Percentiles rank a stretch among this genome's conserved stretches.
Evolutionary conservation across 1,139 yeast genomes (phyloP).

Genomic region (Kluyveromyces marxianus): DNA sequence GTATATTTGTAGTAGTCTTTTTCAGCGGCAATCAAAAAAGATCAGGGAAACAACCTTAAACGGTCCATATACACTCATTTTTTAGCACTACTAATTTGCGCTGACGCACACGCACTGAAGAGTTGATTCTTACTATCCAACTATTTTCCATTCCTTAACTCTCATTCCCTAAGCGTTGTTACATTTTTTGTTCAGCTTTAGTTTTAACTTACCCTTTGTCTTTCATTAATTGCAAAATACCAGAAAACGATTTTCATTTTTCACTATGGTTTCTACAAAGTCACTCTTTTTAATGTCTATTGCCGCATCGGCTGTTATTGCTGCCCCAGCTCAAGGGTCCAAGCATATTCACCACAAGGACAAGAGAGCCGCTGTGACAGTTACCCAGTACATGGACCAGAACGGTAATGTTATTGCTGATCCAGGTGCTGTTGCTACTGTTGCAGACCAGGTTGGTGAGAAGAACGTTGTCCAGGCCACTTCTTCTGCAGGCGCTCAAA

Average conservation of each 20-base stretch:
- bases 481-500: slow-evolving; percentile 10
- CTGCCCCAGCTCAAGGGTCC: slow-evolving; percentile 31
- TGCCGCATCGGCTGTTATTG: slow-evolving; percentile 14
- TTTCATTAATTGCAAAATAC: neutral
- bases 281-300: slow-evolving; percentile 5
- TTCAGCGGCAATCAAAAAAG: no score
- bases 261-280: slow-evolving; percentile 4
- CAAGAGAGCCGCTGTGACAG: slow-evolving; percentile 44
- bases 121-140: slow-evolving; percentile 1
- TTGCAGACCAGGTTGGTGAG: slow-evolving; percentile 17
- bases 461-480: slow-evolving; percentile 15
- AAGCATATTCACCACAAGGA: slow-evolving; percentile 48
- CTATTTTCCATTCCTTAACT: slow-evolving; percentile 11
- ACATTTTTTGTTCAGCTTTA: neutral
- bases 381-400: slow-evolving; percentile 41
- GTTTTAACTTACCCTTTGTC: slow-evolving; percentile 3
- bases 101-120: neutral
- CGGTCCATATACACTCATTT: no score
- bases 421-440: slow-evolving; percentile 19
- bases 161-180: slow-evolving; percentile 1
- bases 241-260: neutral
- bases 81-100: neutral
- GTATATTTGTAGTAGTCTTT: no score
- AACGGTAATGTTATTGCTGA: slow-evolving; percentile 32
- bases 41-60: no score